A percentile compares a stretch with the other conserved stretches of the same genome.
phyloP scores from a whole-genome alignment of 2,329 filamentous ascomycete genomes.

The Sarocladiaceae sp. region DNA sequence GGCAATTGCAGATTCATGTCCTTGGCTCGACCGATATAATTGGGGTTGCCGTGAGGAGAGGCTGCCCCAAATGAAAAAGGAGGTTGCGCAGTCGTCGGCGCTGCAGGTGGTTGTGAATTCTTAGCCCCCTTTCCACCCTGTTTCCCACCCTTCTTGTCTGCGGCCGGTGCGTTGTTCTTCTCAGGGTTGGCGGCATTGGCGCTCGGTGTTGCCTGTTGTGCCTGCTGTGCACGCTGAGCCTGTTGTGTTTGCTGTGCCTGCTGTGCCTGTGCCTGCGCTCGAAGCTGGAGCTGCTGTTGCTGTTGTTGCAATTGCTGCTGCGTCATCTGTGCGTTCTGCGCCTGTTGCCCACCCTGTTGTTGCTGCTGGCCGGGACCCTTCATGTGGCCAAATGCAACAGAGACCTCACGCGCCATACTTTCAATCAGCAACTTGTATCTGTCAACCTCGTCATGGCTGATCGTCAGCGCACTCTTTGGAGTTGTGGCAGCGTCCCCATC shows the following conservation, averaged over 20 bases:
- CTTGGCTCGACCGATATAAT: slow-evolving; percentile 47
- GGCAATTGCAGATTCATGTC: slow-evolving; percentile 55
- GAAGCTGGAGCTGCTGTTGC: slow-evolving; percentile 23
- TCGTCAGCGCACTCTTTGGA: slow-evolving; percentile 46
- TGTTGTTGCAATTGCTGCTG: slow-evolving; percentile 26
- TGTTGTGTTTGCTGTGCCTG: no score
- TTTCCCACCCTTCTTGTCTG: slow-evolving; percentile 37
- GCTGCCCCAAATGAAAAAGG: slow-evolving; percentile 52
- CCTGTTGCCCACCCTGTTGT: slow-evolving; percentile 19
- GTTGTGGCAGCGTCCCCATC: slow-evolving; percentile 43
- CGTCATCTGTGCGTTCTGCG: slow-evolving; percentile 24
- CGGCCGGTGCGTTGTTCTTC: slow-evolving; percentile 46
- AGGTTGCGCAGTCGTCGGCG: slow-evolving; percentile 50
- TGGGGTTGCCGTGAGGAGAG: slow-evolving; percentile 57
- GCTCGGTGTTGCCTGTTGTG: slow-evolving; percentile 17
- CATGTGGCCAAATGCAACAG: neutral
- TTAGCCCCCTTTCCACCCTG: slow-evolving; percentile 39
- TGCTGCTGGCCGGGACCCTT: slow-evolving; percentile 12
- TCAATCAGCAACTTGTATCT: slow-evolving; percentile 42
- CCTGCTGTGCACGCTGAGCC: no score
- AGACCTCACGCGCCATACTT: slow-evolving; percentile 45
- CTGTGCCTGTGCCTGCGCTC: slow-evolving; percentile 19
- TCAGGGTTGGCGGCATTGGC: slow-evolving; percentile 46
- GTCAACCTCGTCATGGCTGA: slow-evolving; percentile 48
- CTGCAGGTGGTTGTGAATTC: slow-evolving; percentile 38